These are phyloP conservation scores for Dalechampia spathulata DNA, from an alignment of 441 rosid genomes.

Conservation along the genomic window DNA sequence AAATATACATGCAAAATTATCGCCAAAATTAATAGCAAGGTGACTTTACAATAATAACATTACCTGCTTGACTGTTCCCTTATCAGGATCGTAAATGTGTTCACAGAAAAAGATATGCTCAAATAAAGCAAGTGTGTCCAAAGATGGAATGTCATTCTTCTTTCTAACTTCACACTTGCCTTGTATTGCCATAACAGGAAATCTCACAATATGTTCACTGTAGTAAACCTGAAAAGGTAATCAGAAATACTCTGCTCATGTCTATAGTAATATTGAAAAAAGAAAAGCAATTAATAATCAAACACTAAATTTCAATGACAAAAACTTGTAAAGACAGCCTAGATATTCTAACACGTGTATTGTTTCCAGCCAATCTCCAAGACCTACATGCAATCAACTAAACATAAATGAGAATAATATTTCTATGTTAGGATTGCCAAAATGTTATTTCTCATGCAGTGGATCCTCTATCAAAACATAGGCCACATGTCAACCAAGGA, in stretches of 20 bases:
- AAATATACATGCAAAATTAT: too few relatives aligned
- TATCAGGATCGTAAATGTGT: constrained; percentile 49
- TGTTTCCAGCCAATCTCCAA: not conserved
- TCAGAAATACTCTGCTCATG: not conserved
- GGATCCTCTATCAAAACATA: not conserved
- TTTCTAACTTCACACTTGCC: constrained; percentile 80
- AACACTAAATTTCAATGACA: constrained; percentile 13
- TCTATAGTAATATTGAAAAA: not conserved
- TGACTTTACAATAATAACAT: not conserved
- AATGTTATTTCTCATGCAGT: not conserved
- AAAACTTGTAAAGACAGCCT: not conserved
- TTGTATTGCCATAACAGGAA: constrained; percentile 36
- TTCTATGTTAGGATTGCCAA: too few relatives aligned
- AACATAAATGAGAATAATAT: not conserved
- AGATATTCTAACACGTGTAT: not conserved
- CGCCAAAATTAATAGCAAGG: not conserved
- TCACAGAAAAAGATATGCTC: constrained; percentile 74
- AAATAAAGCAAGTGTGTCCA: constrained; percentile 34
- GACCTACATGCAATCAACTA: too few relatives aligned
- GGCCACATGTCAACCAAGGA: not conserved
- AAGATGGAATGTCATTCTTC: constrained; percentile 47
- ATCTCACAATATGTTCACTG: constrained; percentile 37
- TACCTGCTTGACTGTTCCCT: constrained; percentile 64
- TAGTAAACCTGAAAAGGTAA: constrained; percentile 70
- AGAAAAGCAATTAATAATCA: not conserved